Percentiles rank a stretch among this genome's conserved stretches.
Evolutionary conservation across 1,284 basidiomycete species (phyloP).

Genomic region (Heterobasidion occidentale): DNA sequence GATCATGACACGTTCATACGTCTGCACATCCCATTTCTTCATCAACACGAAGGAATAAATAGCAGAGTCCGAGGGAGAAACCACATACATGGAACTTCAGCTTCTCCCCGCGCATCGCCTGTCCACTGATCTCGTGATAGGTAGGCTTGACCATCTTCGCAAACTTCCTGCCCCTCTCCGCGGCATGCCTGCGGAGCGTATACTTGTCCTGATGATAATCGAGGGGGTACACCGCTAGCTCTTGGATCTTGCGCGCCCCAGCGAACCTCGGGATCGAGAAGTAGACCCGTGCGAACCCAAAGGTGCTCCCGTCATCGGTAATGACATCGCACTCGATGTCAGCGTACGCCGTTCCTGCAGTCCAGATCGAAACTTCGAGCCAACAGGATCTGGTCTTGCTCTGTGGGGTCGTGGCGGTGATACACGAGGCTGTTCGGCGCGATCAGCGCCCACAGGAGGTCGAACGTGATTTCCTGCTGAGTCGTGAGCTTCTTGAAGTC

Average conservation of each 20-base stretch:
- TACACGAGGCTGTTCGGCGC: conserved; percentile 18
- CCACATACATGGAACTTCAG: conserved; percentile 9
- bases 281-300: conserved; percentile 15
- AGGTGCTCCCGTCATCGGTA: conserved; percentile 16
- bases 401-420: conserved; percentile 13
- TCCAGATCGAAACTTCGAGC: neutral
- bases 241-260: conserved; percentile 15
- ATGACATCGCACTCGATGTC: conserved; percentile 17
- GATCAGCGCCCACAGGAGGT: conserved; percentile 22
- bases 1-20: conserved; percentile 22
- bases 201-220: neutral
- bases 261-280: conserved; percentile 14
- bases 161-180: conserved; percentile 14
- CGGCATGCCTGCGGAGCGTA: conserved; percentile 6
- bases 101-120: conserved; percentile 8
- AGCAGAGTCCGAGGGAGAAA: neutral
- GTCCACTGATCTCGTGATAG: conserved; percentile 16
- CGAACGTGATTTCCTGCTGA: conserved; percentile 16
- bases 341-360: conserved; percentile 7
- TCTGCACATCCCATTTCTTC: conserved; percentile 7
- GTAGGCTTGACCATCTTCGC: conserved; percentile 8
- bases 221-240: conserved; percentile 18
- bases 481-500: conserved; percentile 9
- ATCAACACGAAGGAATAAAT: neutral
- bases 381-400: conserved; percentile 14